A percentile compares a stretch with the other conserved stretches of the same genome.
Conservation (phyloP, 768 basidiomycete genomes). For the Austroboletus festivus region DNA sequence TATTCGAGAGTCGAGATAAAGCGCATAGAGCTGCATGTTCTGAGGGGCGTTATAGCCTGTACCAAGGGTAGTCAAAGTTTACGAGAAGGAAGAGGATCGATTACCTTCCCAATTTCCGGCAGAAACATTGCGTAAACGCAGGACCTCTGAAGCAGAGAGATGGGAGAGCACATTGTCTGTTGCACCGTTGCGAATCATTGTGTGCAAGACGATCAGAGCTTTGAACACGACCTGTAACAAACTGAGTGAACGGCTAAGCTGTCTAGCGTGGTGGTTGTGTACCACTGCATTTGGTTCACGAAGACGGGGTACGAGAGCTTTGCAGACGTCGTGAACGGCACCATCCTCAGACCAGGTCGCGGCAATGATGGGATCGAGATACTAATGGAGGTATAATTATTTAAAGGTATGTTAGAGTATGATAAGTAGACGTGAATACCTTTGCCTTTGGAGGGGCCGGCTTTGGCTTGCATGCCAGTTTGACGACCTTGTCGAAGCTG, state of each 20-base stretch:
- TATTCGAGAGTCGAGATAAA: slow-evolving; percentile 87
- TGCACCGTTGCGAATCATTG: slow-evolving; percentile 94
- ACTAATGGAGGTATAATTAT: slow-evolving; percentile 50
- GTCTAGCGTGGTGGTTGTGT: no score
- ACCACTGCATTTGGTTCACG: slow-evolving; percentile 92
- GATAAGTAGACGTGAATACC: slow-evolving; percentile 45
- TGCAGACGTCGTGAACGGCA: slow-evolving; percentile 88
- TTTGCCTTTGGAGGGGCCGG: slow-evolving; percentile 94
- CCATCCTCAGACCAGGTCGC: slow-evolving; percentile 98
- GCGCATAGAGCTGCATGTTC: slow-evolving; percentile 83
- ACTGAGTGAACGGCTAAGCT: no score
- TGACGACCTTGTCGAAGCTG: slow-evolving; percentile 88
- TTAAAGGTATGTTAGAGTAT: background rate
- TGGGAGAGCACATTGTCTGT: slow-evolving; percentile 90
- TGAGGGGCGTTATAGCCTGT: slow-evolving; percentile 82
- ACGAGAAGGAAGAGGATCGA: slow-evolving; percentile 10
- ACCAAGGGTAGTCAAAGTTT: background rate
- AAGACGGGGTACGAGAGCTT: slow-evolving; percentile 78
- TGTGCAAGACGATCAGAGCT: slow-evolving; percentile 90
- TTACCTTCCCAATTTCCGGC: slow-evolving; percentile 84
- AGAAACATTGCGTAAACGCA: slow-evolving; percentile 79
- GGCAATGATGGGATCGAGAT: slow-evolving; percentile 93
- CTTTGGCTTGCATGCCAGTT: slow-evolving; percentile 96
- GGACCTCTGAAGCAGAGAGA: slow-evolving; percentile 76
- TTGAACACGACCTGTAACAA: slow-evolving; percentile 97